Percentiles rank a stretch among this genome's conserved stretches.
Evolutionary conservation across 495 filamentous ascomycete genomes (phyloP).

Genomic region (Margaritispora aquatica): DNA sequence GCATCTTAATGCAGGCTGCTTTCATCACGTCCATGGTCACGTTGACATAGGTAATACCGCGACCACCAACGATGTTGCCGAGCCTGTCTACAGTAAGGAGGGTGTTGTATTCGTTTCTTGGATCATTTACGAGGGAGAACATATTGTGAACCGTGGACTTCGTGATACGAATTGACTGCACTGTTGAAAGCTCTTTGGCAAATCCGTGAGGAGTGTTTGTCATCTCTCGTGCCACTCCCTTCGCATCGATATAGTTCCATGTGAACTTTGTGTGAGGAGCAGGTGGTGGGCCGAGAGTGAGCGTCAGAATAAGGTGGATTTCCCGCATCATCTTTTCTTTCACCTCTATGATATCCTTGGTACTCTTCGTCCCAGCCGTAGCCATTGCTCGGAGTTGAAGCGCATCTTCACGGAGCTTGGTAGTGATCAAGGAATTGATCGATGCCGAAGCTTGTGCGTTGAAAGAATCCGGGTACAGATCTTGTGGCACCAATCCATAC

Average conservation of each 20-base stretch:
- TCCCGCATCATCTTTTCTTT: conserved; percentile 73
- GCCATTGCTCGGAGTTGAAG: conserved; percentile 53
- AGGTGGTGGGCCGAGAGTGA: conserved; percentile 74
- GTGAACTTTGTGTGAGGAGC: conserved; percentile 57
- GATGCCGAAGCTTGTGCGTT: conserved; percentile 54
- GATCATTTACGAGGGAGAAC: conserved; percentile 80
- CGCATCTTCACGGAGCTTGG: conserved; percentile 80
- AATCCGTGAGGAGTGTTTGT: conserved; percentile 60
- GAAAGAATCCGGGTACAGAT: conserved; percentile 71
- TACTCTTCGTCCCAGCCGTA: conserved; percentile 1
- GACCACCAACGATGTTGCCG: conserved; percentile 70
- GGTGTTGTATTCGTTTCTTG: conserved; percentile 61
- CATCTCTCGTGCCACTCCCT: conserved; percentile 51
- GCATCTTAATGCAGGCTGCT: conserved; percentile 65
- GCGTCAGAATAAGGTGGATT: conserved; percentile 68
- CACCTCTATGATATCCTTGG: conserved; percentile 32
- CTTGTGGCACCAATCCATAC: conserved; percentile 78
- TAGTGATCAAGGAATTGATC: conserved; percentile 72
- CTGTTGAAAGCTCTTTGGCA: conserved; percentile 47
- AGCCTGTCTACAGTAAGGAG: conserved; percentile 71
- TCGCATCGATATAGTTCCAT: conserved; percentile 71
- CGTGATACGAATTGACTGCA: conserved; percentile 33
- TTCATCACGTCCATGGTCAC: conserved; percentile 70
- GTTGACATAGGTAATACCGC: conserved; percentile 72
- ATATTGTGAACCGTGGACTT: conserved; percentile 50